Evolutionary conservation across 495 filamentous ascomycete species (phyloP).

Genomic region (Penicillium nucicola): DNA sequence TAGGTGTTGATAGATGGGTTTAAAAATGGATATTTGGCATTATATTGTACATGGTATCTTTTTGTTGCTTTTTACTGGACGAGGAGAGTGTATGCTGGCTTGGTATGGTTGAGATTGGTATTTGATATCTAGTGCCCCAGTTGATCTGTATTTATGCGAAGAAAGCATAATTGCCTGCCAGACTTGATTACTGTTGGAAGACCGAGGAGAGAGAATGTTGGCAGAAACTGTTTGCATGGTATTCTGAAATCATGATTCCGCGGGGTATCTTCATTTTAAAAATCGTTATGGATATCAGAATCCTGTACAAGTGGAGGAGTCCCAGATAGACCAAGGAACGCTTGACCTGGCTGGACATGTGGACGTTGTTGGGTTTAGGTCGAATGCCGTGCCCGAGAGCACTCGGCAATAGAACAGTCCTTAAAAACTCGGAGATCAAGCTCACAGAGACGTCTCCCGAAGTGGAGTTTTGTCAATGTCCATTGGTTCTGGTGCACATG

Average conservation of each 20-base stretch:
- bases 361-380: neutral
- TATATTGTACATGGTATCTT: neutral
- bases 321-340: neutral
- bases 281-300: slow-evolving; percentile 3
- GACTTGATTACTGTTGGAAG: neutral
- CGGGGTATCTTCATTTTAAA: slow-evolving; percentile 9
- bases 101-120: too few species aligned
- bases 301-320: neutral
- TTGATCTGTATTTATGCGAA: neutral
- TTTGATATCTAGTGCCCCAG: too few species aligned
- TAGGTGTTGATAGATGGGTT: neutral
- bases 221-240: neutral
- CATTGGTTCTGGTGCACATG: neutral
- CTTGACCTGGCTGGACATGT: neutral
- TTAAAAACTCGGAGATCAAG: neutral
- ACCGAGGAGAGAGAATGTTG: neutral
- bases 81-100: too few species aligned
- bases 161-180: neutral
- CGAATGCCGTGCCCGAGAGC: neutral
- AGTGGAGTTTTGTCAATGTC: neutral
- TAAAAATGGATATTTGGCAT: slow-evolving; percentile 2
- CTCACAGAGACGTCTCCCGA: neutral
- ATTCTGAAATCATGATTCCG: neutral
- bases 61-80: neutral
- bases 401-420: neutral